Evolutionary conservation across 164 flowering plant genomes (phyloP).

Genomic region (Amborella trichopoda): DNA sequence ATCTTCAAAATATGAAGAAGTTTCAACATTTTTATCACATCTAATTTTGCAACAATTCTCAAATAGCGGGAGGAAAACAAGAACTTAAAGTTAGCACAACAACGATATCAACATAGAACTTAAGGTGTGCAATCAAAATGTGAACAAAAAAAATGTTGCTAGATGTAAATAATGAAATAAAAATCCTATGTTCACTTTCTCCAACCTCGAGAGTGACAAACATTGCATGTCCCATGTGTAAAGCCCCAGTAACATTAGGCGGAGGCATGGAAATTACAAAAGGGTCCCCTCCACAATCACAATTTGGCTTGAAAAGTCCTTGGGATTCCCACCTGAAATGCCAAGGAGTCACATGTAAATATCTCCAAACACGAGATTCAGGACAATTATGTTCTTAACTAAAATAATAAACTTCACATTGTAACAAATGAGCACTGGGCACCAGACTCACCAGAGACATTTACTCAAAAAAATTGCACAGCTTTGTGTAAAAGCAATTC

Average conservation of each 20-base stretch:
- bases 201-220: slow-evolving; percentile 97
- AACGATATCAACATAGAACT: too few species aligned
- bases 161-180: too few species aligned
- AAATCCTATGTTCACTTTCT: too few species aligned
- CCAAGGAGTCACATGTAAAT: slow-evolving; percentile 1
- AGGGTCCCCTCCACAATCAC: slow-evolving; percentile 59
- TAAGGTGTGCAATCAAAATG: too few species aligned
- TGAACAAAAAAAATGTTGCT: too few species aligned
- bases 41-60: too few species aligned
- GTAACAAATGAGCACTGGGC: too few species aligned
- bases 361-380: not conserved
- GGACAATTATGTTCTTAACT: not conserved
- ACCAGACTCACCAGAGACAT: not conserved
- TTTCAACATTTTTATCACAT: too few species aligned
- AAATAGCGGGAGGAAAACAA: too few species aligned
- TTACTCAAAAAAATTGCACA: not conserved
- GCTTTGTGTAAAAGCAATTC: not conserved
- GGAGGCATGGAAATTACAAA: slow-evolving; percentile 96
- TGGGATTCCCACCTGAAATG: slow-evolving; percentile 87
- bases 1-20: too few species aligned
- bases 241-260: slow-evolving; percentile 93
- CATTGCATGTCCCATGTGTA: slow-evolving; percentile 99
- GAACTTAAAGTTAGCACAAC: too few species aligned
- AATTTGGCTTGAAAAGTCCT: slow-evolving; percentile 77
- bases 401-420: too few species aligned